These are phyloP conservation scores for Backusella tarrabulga DNA, from an alignment of 192 early-diverging fungal species.

Conservation along the genomic window DNA sequence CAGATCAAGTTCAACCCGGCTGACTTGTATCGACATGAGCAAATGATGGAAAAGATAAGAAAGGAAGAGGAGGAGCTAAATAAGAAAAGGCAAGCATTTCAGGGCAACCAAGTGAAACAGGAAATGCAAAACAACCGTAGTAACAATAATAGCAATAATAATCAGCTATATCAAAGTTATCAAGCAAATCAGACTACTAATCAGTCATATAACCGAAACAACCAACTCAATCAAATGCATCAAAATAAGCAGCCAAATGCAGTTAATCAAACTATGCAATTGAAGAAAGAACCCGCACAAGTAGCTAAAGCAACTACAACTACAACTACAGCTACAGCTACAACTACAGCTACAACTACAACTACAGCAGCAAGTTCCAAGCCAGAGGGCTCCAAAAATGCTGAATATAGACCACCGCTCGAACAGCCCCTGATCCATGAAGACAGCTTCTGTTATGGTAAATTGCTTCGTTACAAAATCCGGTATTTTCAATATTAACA, in stretches of 20 bases:
- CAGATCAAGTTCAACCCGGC: constrained; percentile 11
- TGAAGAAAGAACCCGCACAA: not conserved
- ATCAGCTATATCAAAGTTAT: not conserved
- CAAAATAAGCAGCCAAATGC: not conserved
- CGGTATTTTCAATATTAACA: not conserved
- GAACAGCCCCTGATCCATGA: not conserved
- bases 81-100: not conserved
- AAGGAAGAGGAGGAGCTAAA: not conserved
- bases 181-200: not conserved
- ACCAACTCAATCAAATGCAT: not conserved
- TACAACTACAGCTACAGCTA: too few relatives aligned
- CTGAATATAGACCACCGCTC: not conserved
- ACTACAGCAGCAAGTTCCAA: not conserved
- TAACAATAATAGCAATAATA: too few relatives aligned
- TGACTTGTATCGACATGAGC: not conserved
- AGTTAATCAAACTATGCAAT: not conserved
- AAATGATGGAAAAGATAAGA: constrained; percentile 5
- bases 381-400: not conserved
- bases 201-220: not conserved
- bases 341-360: not conserved
- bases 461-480: not conserved
- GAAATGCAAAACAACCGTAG: not conserved
- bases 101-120: not conserved
- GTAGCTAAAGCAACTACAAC: not conserved
- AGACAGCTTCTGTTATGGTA: constrained; percentile 20